These are phyloP conservation scores for Paraphoma sp. DNA, from an alignment of 2,329 filamentous ascomycete genomes.

Conservation along the genomic window DNA sequence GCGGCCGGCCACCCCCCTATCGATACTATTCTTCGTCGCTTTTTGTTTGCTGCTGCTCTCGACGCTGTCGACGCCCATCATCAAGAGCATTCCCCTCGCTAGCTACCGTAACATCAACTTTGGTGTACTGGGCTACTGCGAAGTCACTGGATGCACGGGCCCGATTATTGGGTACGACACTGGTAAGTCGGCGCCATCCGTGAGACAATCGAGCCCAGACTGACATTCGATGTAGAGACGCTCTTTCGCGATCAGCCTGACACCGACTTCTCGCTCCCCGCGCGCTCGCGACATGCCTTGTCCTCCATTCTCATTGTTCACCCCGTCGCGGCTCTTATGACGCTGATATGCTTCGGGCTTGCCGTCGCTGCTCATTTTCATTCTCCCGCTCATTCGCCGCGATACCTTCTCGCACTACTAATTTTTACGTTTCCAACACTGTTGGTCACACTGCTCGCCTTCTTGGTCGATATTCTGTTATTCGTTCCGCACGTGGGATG, in stretches of 20 bases:
- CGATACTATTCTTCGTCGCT: constrained; percentile 81
- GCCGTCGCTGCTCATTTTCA: constrained; percentile 85
- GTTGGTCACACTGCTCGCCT: constrained; percentile 81
- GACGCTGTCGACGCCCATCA: constrained; percentile 88
- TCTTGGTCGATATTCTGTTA: constrained; percentile 90
- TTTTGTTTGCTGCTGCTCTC: constrained; percentile 86
- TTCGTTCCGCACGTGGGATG: constrained; percentile 94
- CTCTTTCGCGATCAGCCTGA: constrained; percentile 55
- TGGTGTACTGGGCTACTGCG: constrained; percentile 92
- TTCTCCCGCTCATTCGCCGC: constrained; percentile 84
- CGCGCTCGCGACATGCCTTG: constrained; percentile 71
- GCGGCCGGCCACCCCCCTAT: constrained; percentile 89
- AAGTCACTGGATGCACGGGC: constrained; percentile 67
- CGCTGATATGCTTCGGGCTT: constrained; percentile 82
- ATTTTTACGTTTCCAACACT: constrained; percentile 88
- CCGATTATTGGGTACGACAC: constrained; percentile 86
- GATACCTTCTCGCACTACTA: constrained; percentile 83
- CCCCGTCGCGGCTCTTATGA: constrained; percentile 85
- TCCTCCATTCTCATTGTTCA: constrained; percentile 91
- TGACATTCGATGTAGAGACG: constrained; percentile 49
- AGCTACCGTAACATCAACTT: constrained; percentile 78
- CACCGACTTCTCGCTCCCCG: constrained; percentile 67
- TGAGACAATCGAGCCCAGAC: constrained; percentile 8
- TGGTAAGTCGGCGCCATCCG: constrained; percentile 61
- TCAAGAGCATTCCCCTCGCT: constrained; percentile 83